Conservation (phyloP, 2,329 filamentous ascomycete species). For the Cladosporium sp. region DNA sequence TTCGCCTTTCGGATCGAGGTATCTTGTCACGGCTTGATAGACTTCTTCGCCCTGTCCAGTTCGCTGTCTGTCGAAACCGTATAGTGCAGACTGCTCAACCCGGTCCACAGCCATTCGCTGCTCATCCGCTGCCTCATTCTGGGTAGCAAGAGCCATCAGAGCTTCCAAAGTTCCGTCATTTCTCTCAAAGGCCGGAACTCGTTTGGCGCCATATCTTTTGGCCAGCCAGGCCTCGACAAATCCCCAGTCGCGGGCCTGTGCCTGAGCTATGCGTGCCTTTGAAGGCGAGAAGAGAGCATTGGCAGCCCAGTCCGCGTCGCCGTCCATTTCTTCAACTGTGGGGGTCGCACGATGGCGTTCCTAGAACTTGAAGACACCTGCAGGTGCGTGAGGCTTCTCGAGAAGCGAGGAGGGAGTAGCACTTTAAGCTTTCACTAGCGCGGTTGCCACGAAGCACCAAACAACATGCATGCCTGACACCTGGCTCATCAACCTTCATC, state of each 20-base stretch:
- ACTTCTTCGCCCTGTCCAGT: conserved; percentile 17
- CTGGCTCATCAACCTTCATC: too few relatives aligned
- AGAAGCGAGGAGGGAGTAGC: background rate
- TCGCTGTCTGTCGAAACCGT: conserved; percentile 40
- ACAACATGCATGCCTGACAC: too few relatives aligned
- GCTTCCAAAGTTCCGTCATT: conserved; percentile 76
- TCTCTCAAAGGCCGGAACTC: conserved; percentile 72
- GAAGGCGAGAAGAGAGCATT: conserved; percentile 54
- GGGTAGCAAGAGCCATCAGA: conserved; percentile 66
- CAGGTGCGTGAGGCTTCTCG: background rate
- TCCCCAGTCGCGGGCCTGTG: conserved; percentile 84
- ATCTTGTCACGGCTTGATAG: conserved; percentile 16
- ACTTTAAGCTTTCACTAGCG: background rate
- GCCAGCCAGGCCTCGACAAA: conserved; percentile 80
- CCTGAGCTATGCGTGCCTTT: conserved; percentile 68
- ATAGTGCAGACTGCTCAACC: conserved; percentile 57
- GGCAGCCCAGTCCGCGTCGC: conserved; percentile 30
- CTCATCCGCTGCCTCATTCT: conserved; percentile 75
- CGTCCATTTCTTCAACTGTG: conserved; percentile 18
- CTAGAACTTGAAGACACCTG: background rate
- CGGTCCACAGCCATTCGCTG: conserved; percentile 55
- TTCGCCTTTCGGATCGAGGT: conserved; percentile 29
- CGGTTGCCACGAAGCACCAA: background rate
- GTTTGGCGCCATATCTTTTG: conserved; percentile 60
- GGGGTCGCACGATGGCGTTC: background rate